Base-by-base conservation (phyloP, 2,329 filamentous ascomycete genomes). In the Meredithiella fracta region DNA sequence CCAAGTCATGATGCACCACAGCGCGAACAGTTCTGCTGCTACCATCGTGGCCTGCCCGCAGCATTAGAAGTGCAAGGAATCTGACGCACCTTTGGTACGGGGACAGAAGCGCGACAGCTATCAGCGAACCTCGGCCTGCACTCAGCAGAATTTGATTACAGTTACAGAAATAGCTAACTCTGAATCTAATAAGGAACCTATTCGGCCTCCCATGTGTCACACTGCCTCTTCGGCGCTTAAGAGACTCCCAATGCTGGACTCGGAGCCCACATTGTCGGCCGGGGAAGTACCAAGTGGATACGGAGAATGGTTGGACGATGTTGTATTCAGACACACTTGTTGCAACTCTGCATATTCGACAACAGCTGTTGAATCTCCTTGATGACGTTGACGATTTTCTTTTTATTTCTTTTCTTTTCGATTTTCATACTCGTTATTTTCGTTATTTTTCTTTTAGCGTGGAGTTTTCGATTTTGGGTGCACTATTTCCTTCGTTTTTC, bases 41-140 rank as follows among this genome's bases (percentile, higher is more conserved):
- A 58, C 57, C 22, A 55, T 58, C 42, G 57, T 58, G 3, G 57
- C 49, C 51, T 52, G 31, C 23, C 22, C 57, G 17, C 29, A 11
- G 29, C 20, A 38, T 14, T 55, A 52, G 23, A 23, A 38, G 44
- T 20, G 44, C 44, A 20, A 25, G 3, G 44, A 17, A 26, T 22
- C 11, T 3, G 20, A 8, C 40, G 15, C 40, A 44, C 11, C 11
- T 17, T 22, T 20, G 22, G 44, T 20, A n/a, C 23, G 9, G 6
- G 20, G 2, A 9, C 44, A 49, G 17, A 17, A 25, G n/a, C 44
- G 11, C 11, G 29, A 34, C 29, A 5, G 11, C 11, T 34, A 5
- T 34, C 29, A 34, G 29, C 5, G 29, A 5, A 34, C 5, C 11
- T 5, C 5, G 11, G 29, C 29, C 5, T 11, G 29, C 11, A 34